These are phyloP conservation scores for Lecanicillium sp. DNA, from an alignment of 2,329 filamentous ascomycete species.

Conservation along the genomic window DNA sequence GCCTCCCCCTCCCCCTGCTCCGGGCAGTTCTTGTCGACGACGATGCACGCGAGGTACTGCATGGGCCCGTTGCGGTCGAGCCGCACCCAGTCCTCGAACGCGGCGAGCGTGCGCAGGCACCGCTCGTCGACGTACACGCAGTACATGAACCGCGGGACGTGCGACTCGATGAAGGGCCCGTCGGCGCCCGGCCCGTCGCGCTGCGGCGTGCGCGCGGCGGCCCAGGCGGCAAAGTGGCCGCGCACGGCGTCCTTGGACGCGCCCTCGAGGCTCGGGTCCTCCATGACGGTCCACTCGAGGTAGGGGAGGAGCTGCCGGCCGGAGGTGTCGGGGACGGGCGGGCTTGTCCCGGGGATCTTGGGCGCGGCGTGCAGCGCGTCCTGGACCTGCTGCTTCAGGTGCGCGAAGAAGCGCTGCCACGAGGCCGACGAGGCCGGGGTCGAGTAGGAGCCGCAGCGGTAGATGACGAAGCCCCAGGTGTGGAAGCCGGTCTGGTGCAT, in stretches of 20 bases:
- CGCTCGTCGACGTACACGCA: conserved; percentile 9
- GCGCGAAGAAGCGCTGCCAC: not conserved
- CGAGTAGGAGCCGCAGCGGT: conserved; percentile 8
- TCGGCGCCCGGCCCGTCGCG: conserved; percentile 11
- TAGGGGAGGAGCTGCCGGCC: conserved; percentile 4
- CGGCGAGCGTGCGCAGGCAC: conserved; percentile 9
- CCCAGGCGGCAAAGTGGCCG: conserved; percentile 9
- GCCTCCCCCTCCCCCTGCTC: conserved; percentile 1
- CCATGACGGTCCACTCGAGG: conserved; percentile 10
- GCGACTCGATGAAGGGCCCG: conserved; percentile 12
- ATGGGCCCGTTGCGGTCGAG: conserved; percentile 13
- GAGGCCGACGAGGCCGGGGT: not conserved
- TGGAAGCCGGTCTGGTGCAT: conserved; percentile 10
- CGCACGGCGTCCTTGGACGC: conserved; percentile 3
- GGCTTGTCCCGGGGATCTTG: not conserved
- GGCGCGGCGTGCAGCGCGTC: not conserved
- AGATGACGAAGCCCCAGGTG: conserved; percentile 12
- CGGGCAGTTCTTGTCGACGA: conserved; percentile 10
- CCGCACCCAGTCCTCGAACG: conserved; percentile 13
- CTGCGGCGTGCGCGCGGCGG: not conserved
- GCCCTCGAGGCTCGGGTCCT: conserved; percentile 8
- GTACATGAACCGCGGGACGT: conserved; percentile 13
- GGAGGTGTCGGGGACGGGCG: not conserved
- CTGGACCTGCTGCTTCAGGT: conserved; percentile 2
- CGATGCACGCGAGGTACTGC: conserved; percentile 12